A percentile compares a stretch with the other conserved stretches of the same genome.
These are phyloP conservation scores for Xylariales sp. DNA, from an alignment of 2,329 filamentous ascomycete species.

Conservation along the genomic window DNA sequence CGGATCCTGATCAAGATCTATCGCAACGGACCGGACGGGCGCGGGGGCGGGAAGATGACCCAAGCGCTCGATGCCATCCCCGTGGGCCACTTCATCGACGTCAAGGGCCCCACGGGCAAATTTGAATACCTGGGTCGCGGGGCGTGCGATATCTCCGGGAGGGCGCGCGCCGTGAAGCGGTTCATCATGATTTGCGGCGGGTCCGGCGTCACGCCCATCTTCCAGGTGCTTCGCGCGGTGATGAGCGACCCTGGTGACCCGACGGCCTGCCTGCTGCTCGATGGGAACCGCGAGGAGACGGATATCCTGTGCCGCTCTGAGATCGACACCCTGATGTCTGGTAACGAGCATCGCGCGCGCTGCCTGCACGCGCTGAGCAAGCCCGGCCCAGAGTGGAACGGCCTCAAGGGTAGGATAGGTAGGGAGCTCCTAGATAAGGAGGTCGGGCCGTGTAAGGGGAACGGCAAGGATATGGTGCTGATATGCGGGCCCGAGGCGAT, in stretches of 20 bases:
- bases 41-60: slow-evolving; percentile 80
- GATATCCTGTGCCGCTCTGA: slow-evolving; percentile 80
- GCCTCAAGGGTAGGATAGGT: slow-evolving; percentile 63
- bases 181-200: slow-evolving; percentile 88
- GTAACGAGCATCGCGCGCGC: slow-evolving; percentile 52
- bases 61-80: slow-evolving; percentile 70
- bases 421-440: slow-evolving; percentile 58
- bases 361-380: slow-evolving; percentile 68
- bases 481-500: slow-evolving; percentile 75
- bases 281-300: slow-evolving; percentile 72
- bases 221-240: slow-evolving; percentile 73
- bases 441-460: slow-evolving; percentile 33
- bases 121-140: slow-evolving; percentile 75
- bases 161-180: slow-evolving; percentile 51
- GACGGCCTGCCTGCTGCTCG: slow-evolving; percentile 67
- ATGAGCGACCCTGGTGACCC: slow-evolving; percentile 58
- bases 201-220: slow-evolving; percentile 90
- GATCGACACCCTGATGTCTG: slow-evolving; percentile 57
- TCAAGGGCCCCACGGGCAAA: slow-evolving; percentile 85
- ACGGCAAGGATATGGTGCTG: slow-evolving; percentile 59
- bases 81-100: slow-evolving; percentile 69
- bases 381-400: slow-evolving; percentile 61
- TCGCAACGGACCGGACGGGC: slow-evolving; percentile 48
- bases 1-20: slow-evolving; percentile 84
- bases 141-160: slow-evolving; percentile 54